phyloP scores from a whole-genome alignment of 2,329 filamentous ascomycete species.

The Aspergillus niger region DNA sequence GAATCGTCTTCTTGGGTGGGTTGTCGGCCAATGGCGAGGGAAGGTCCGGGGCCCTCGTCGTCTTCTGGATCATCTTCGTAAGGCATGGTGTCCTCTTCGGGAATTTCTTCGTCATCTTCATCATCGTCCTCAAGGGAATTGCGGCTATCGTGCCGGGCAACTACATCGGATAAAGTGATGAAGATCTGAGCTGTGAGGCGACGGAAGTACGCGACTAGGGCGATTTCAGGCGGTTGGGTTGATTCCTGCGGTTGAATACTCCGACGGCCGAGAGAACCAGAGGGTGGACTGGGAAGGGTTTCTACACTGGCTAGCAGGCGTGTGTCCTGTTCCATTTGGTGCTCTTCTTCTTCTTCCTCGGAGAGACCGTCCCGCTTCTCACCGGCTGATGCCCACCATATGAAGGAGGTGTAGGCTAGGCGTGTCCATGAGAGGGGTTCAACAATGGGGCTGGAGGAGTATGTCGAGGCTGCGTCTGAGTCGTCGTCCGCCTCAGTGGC shows the following conservation, averaged over 20 bases:
- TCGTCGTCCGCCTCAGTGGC: slow-evolving; percentile 39
- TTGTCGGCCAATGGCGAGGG: slow-evolving; percentile 27
- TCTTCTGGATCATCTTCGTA: slow-evolving; percentile 19
- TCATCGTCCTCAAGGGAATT: slow-evolving; percentile 14
- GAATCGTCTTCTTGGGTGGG: slow-evolving; percentile 32
- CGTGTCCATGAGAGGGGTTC: slow-evolving; percentile 62
- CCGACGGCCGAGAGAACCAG: slow-evolving; percentile 29
- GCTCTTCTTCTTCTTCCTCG: slow-evolving; percentile 57
- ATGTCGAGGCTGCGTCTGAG: slow-evolving; percentile 43
- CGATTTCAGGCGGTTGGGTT: slow-evolving; percentile 47
- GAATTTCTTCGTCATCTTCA: background rate
- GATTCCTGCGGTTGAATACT: slow-evolving; percentile 31
- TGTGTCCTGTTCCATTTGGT: slow-evolving; percentile 47
- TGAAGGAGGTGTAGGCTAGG: slow-evolving; percentile 63
- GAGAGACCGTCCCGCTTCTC: slow-evolving; percentile 58
- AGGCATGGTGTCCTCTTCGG: background rate
- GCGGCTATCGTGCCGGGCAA: slow-evolving; percentile 43
- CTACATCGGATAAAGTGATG: slow-evolving; percentile 45
- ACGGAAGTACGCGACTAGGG: slow-evolving; percentile 54
- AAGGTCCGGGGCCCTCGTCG: slow-evolving; percentile 20
- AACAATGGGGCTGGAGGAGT: slow-evolving; percentile 49
- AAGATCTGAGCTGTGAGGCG: slow-evolving; percentile 51
- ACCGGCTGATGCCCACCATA: slow-evolving; percentile 69
- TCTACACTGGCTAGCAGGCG: slow-evolving; percentile 42
- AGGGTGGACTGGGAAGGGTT: slow-evolving; percentile 31